Conservation (phyloP, 1,284 basidiomycete genomes). For the Ganoderma multipileum region DNA sequence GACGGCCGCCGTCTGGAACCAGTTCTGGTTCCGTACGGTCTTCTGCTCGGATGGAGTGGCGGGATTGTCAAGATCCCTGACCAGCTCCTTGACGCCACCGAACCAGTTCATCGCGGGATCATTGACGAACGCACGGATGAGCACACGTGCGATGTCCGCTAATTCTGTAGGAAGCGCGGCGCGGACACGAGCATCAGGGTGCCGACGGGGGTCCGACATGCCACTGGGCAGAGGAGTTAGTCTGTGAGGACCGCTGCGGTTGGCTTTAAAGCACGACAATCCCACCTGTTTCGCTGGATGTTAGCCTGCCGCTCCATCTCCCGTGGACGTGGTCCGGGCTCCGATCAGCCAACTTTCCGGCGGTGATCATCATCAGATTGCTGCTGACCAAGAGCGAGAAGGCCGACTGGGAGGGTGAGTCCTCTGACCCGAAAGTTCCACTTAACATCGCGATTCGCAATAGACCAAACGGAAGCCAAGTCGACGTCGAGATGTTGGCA, state of each 20-base stretch:
- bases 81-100: slow-evolving; percentile 22
- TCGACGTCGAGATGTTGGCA: background rate
- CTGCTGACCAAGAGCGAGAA: background rate
- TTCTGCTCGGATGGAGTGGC: background rate
- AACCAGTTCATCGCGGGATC: slow-evolving; percentile 36
- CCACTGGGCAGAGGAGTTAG: background rate
- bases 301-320: background rate
- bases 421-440: background rate
- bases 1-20: slow-evolving; percentile 23
- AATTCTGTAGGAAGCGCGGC: slow-evolving; percentile 5
- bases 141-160: slow-evolving; percentile 13
- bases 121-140: slow-evolving; percentile 29
- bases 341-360: background rate
- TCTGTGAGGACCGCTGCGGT: background rate
- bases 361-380: background rate
- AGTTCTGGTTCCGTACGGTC: slow-evolving; percentile 16
- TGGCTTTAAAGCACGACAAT: background rate
- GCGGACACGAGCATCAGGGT: slow-evolving; percentile 8
- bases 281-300: background rate
- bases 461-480: background rate
- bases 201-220: background rate
- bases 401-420: background rate
- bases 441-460: background rate
- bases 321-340: no score
- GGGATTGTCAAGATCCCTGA: slow-evolving; percentile 18